Evolutionary conservation across 345 rosid species (phyloP), one percentile per base, ranked within the genome.

Genomic region (Lepidium africanum): DNA sequence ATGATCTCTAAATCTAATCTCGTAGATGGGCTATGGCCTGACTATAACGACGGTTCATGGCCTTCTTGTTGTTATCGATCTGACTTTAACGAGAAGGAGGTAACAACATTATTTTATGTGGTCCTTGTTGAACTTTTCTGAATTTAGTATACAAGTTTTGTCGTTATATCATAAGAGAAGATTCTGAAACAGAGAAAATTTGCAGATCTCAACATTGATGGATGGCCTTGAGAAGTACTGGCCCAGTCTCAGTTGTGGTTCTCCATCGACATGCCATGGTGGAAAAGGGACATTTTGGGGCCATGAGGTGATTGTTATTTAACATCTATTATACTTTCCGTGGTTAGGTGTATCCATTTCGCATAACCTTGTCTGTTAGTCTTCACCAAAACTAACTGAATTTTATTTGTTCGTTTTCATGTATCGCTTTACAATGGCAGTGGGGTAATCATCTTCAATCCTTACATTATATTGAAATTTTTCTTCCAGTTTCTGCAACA

Each of bases 11-110:
- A 30, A 49, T 40, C 40, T 59, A 13, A 56, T 70, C 47, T 59
- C 35, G 70, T 77, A 92, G 98, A 92, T 85, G 98, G 98, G 48
- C 38, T 92, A n/a, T 92, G 98, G 98, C 93, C 96, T 38, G 91
- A 92, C 72, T 92, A 92, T 73, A 90, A 90, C 55, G 98, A 92
- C 66, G 98, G 96, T 71, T 82, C 85, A 14, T 92, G 91, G 90
- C 98, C 98, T 73, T 79, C 96, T 3, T 92, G 98, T 72, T 92
- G 98, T 71, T 71, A 37, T 17, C 72, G 73, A 47, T 75, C 86
- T 38, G 27, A 68, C 48, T 92, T 92, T 38, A 68, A 92, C 7
- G 84, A 85, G 66, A 86, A 82, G 43, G 88, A 87, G 96, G 98
- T 89, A 36, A 43, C 14, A 59, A 37, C 17, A 10, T 33, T 27